Conservation (phyloP, 164 flowering plant species). For the Houttuynia cordata region DNA sequence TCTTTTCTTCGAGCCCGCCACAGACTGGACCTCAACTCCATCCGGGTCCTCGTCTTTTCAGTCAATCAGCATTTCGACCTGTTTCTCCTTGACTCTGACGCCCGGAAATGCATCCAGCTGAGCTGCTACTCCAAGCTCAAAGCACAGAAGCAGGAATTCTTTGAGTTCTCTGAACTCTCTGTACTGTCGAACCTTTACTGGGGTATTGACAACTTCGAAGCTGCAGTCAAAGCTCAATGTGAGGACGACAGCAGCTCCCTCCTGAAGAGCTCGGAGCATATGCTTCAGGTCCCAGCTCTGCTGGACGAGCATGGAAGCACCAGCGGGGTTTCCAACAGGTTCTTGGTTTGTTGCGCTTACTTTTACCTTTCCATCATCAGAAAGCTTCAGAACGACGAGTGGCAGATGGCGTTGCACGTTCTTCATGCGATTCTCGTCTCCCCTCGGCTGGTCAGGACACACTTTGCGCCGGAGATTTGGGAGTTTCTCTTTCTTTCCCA, state of each 20-base stretch:
- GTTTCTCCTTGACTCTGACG: constrained; percentile 18
- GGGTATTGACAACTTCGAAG: constrained; percentile 51
- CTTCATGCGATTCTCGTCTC: constrained; percentile 55
- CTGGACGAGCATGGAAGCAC: constrained; percentile 49
- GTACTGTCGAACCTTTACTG: constrained; percentile 63
- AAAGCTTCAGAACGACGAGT: constrained; percentile 47
- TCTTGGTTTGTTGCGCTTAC: constrained; percentile 43
- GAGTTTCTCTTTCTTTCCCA: constrained; percentile 19
- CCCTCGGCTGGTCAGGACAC: constrained; percentile 29
- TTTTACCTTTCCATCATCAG: constrained; percentile 51
- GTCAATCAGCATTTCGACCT: constrained; percentile 27
- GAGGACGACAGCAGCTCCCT: constrained; percentile 19
- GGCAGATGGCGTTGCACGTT: constrained; percentile 61
- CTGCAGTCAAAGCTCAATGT: constrained; percentile 25
- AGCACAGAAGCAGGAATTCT: constrained; percentile 30
- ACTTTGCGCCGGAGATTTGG: constrained; percentile 43
- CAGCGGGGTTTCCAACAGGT: constrained; percentile 37
- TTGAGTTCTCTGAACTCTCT: constrained; percentile 55
- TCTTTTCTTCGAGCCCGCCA: constrained; percentile 10
- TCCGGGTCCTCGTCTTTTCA: constrained; percentile 22
- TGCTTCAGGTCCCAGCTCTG: constrained; percentile 72
- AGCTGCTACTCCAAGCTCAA: constrained; percentile 37
- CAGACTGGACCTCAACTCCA: constrained; percentile 24
- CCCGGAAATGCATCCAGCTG: constrained; percentile 23
- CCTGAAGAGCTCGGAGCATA: constrained; percentile 38